phyloP scores from a whole-genome alignment of 192 early-diverging fungal genomes.

The Dimargaris cristalligena region DNA sequence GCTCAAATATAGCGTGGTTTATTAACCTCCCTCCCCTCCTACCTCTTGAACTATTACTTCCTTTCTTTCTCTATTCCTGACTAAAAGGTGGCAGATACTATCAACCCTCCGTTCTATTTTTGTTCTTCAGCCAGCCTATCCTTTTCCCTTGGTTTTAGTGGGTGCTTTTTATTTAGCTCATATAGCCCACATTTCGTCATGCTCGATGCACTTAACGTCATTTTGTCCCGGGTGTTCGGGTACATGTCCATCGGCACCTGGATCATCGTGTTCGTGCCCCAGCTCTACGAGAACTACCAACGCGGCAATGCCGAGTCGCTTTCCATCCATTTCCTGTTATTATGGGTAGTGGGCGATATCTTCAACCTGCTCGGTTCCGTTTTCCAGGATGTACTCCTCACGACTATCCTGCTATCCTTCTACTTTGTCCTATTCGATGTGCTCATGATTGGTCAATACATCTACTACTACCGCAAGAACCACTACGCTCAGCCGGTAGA shows the following conservation, averaged over 20 bases:
- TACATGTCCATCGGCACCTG: slow-evolving; percentile 56
- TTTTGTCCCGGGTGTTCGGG: slow-evolving; percentile 36
- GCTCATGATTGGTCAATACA: slow-evolving; percentile 41
- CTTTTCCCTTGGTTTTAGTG: no score
- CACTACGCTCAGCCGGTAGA: slow-evolving; percentile 21
- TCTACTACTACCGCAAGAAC: slow-evolving; percentile 37
- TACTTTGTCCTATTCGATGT: slow-evolving; percentile 61
- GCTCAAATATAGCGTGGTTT: no score
- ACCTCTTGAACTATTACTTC: no score
- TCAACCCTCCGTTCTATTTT: no score
- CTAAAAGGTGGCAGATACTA: no score
- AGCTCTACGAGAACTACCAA: slow-evolving; percentile 61
- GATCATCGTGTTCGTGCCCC: slow-evolving; percentile 69
- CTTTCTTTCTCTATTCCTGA: no score
- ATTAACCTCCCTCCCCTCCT: no score
- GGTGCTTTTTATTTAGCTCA: no score
- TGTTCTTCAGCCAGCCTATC: no score
- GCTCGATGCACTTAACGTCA: slow-evolving; percentile 7
- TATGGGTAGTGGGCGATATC: slow-evolving; percentile 66
- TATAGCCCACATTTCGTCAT: no score
- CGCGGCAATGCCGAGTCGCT: slow-evolving; percentile 60
- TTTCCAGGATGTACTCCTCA: slow-evolving; percentile 50
- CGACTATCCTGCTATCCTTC: slow-evolving; percentile 48
- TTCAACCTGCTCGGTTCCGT: slow-evolving; percentile 57
- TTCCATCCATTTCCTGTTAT: slow-evolving; percentile 47